These are phyloP conservation scores for Wallacemonas rigidus DNA, from an alignment of 208 protist species.

Conservation along the genomic window DNA sequence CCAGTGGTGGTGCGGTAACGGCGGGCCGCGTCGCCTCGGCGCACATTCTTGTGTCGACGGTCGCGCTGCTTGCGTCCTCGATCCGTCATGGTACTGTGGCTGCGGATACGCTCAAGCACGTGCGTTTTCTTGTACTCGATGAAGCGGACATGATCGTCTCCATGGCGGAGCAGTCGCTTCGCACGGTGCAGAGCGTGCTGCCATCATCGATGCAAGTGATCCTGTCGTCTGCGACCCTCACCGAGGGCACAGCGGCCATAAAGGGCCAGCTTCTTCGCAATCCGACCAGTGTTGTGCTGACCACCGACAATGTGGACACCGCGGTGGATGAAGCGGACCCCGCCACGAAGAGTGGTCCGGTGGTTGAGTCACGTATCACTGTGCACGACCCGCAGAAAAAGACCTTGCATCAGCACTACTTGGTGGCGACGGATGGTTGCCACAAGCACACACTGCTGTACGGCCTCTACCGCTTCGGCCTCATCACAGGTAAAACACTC, in stretches of 20 bases:
- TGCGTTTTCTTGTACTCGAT: conserved; percentile 93
- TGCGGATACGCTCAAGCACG: conserved; percentile 50
- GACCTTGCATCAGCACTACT: conserved; percentile 85
- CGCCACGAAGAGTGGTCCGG: conserved; percentile 38
- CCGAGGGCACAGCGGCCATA: conserved; percentile 90
- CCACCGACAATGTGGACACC: conserved; percentile 62
- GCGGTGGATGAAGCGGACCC: conserved; percentile 45
- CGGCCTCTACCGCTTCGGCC: conserved; percentile 89
- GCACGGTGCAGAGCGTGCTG: conserved; percentile 81
- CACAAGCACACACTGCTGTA: conserved; percentile 96
- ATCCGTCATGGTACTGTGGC: conserved; percentile 60
- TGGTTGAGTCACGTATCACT: conserved; percentile 74
- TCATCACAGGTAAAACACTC: conserved; percentile 95
- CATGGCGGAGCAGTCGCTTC: conserved; percentile 93
- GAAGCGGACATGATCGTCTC: conserved; percentile 96
- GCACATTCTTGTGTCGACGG: conserved; percentile 86
- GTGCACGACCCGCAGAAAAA: conserved; percentile 48
- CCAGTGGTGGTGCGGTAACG: conserved; percentile 55
- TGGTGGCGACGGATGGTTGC: conserved; percentile 87
- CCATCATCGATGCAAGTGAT: conserved; percentile 92
- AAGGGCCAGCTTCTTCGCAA: conserved; percentile 94
- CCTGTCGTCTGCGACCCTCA: conserved; percentile 95
- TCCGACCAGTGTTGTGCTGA: conserved; percentile 90
- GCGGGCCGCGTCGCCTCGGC: conserved; percentile 61
- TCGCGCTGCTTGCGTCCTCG: conserved; percentile 75